Evolutionary conservation across 106 monocot genomes (phyloP), one percentile per base, ranked within the genome.

Genomic region (Iris macrosiphon): DNA sequence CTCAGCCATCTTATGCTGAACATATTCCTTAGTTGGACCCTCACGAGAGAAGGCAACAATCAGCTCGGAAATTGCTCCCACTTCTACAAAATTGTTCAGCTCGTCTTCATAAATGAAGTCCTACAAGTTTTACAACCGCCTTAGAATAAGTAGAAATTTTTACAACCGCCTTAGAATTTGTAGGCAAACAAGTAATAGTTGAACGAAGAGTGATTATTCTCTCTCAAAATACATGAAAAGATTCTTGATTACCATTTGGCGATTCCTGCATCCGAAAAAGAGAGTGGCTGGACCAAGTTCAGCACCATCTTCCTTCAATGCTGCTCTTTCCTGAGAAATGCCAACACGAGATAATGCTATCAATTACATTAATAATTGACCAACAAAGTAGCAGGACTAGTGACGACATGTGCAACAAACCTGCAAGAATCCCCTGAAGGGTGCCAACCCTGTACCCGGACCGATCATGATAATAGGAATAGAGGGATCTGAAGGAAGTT

Each of bases 61-160:
- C 40, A 84, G 34, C 50, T 84, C 83, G 48, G 83, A 78, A 24
- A 84, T 52, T 20, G 65, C 78, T 6, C 78, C 83, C 33, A 45
- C 30, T 66, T 67, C 32, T 7, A 61, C 60, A 71, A 77, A 78
- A 62, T 33, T 79, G 3, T 72, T 40, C 20, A 72, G 34, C 38
- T 84, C 83, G 15, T 84, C 83, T 59, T 78, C 78, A 59, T 84
- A 84, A 11, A 84, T 84, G 59, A 71, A 84, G 53, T 84, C 83
- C 83, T 84, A 38, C 31, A 55, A 34, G 34, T 14, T 41, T 28
- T 41, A 26, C 5, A 4, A 41, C 4, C 25, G 27, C 27, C 1
- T 40, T 41, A 27, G 38, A 40, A 27, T 17, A 9, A 58, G 4
- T 57, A 23, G n/a, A 34, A 58, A 40, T 25, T n/a, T n/a, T n/a